phyloP scores from a whole-genome alignment of 257 asterid genomes.

The Oldenlandia corymbosa region DNA sequence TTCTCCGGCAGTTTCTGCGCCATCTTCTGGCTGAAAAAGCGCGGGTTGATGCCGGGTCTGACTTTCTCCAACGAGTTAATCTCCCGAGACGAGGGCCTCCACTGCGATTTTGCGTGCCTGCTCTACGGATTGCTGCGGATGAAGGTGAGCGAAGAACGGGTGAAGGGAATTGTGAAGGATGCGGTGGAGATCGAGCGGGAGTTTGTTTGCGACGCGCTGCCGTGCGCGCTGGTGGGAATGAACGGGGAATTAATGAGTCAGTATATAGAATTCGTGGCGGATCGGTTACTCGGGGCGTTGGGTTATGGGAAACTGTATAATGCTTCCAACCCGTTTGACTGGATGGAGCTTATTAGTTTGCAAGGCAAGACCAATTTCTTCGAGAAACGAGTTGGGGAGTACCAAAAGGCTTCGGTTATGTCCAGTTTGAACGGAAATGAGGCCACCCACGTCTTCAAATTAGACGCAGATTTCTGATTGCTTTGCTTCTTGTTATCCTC shows the following conservation, averaged over 20 bases:
- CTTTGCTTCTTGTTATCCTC: too few relatives aligned
- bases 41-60: conserved; percentile 84
- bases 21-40: conserved; percentile 80
- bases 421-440: conserved; percentile 56
- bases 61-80: conserved; percentile 81
- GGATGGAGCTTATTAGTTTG: conserved; percentile 93
- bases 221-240: conserved; percentile 84
- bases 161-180: conserved; percentile 50
- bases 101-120: conserved; percentile 90
- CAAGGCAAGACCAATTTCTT: conserved; percentile 97
- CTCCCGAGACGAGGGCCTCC: conserved; percentile 84
- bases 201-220: conserved; percentile 76
- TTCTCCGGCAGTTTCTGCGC: conserved; percentile 92
- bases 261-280: conserved; percentile 85
- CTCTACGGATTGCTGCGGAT: conserved; percentile 55
- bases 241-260: conserved; percentile 67
- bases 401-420: conserved; percentile 89
- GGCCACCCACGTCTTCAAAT: conserved; percentile 43
- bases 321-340: conserved; percentile 75
- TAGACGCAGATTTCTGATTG: conserved; percentile 77
- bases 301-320: conserved; percentile 63
- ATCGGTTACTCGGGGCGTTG: conserved; percentile 53
- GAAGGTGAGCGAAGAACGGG: conserved; percentile 71
- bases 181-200: conserved; percentile 84
- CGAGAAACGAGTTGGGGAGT: conserved; percentile 94